A percentile compares a stretch with the other conserved stretches of the same genome.
phyloP scores from a whole-genome alignment of 1,139 yeast species.

The Hyphopichia burtonii region DNA sequence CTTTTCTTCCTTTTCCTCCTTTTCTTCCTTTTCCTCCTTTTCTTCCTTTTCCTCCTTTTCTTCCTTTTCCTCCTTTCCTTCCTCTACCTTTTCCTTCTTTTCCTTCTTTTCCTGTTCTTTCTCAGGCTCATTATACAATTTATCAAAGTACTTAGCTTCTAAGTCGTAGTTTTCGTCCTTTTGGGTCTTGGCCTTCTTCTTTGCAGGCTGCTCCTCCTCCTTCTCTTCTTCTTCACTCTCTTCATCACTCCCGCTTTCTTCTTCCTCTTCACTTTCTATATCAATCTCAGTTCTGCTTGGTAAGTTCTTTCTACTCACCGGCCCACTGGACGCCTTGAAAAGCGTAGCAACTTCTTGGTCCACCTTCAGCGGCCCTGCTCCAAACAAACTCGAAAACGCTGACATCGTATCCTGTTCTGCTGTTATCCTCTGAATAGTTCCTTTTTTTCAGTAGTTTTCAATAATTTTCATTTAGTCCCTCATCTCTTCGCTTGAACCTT shows the following conservation, averaged over 20 bases:
- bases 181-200: slow-evolving; percentile 7
- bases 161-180: slow-evolving; percentile 43
- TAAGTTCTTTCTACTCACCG: slow-evolving; percentile 30
- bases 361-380: slow-evolving; percentile 22
- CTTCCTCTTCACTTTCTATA: slow-evolving; percentile 6
- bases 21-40: slow-evolving; percentile 11
- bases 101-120: slow-evolving; percentile 8
- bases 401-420: slow-evolving; percentile 23
- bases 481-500: not conserved
- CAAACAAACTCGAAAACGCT: slow-evolving; percentile 36
- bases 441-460: not conserved
- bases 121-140: slow-evolving; percentile 18
- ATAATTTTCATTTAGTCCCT: not conserved
- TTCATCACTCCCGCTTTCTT: slow-evolving; percentile 14
- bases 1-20: slow-evolving; percentile 18
- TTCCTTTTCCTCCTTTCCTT: slow-evolving; percentile 16
- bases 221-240: slow-evolving; percentile 14
- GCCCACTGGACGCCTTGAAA: slow-evolving; percentile 39
- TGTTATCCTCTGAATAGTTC: too few relatives aligned
- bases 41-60: slow-evolving; percentile 16
- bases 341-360: slow-evolving; percentile 43
- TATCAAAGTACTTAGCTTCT: slow-evolving; percentile 47
- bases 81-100: slow-evolving; percentile 15
- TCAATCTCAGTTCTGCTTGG: slow-evolving; percentile 24
- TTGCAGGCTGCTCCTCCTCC: slow-evolving; percentile 13